Evolutionary conservation across 202 grass and related monocot genomes (phyloP).

Genomic region (Hordeum pubiflorum): DNA sequence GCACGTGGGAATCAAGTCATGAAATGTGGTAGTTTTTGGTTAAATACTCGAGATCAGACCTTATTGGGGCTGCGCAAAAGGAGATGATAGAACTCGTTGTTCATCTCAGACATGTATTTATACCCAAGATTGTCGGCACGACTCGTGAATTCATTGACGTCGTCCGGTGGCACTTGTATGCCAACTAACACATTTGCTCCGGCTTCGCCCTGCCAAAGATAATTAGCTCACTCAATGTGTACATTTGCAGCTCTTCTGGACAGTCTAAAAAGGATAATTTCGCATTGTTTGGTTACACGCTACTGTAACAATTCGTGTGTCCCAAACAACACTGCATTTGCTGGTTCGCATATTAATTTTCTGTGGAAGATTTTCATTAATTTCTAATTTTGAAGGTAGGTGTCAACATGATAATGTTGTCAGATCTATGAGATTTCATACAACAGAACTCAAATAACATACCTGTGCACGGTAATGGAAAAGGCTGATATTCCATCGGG

Average conservation of each 20-base stretch:
- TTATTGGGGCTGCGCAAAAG: conserved; percentile 42
- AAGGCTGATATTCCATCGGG: conserved; percentile 94
- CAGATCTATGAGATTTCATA: conserved; percentile 9
- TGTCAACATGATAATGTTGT: neutral
- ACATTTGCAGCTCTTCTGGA: neutral
- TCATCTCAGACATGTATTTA: conserved; percentile 70
- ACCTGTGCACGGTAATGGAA: conserved; percentile 96
- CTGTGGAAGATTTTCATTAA: neutral
- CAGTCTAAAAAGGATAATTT: neutral
- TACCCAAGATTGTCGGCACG: conserved; percentile 62
- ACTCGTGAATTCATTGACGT: conserved; percentile 50
- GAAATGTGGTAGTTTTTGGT: too few relatives aligned
- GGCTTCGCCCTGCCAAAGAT: conserved; percentile 50
- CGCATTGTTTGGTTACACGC: neutral
- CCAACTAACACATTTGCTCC: conserved; percentile 92
- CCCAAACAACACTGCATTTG: neutral
- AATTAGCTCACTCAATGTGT: conserved; percentile 12
- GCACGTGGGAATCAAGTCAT: too few relatives aligned
- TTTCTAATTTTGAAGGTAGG: neutral
- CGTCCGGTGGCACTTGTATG: conserved; percentile 66
- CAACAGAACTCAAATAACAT: neutral
- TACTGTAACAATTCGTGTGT: neutral
- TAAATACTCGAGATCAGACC: neutral
- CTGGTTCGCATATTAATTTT: conserved; percentile 5
- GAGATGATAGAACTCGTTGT: conserved; percentile 69